A percentile compares a stretch with the other conserved stretches of the same genome.
Conservation (phyloP, 2,329 filamentous ascomycete species). For the Bisporella sp. region DNA sequence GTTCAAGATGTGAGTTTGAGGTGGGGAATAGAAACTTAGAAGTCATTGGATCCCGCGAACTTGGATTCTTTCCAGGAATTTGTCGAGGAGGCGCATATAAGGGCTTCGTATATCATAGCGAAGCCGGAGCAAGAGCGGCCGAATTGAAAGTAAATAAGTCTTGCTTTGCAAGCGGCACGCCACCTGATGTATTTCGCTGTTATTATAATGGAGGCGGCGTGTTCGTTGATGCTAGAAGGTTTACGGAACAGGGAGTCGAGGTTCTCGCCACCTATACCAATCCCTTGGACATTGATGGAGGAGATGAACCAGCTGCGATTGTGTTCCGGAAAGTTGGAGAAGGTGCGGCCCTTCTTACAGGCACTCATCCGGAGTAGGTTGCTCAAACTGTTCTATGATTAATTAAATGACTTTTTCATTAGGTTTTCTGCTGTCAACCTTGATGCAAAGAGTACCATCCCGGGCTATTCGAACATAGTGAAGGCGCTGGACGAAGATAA, state of each 20-base stretch:
- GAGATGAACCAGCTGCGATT: constrained; percentile 71
- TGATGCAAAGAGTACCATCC: constrained; percentile 55
- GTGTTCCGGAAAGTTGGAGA: constrained; percentile 79
- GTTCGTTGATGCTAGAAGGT: constrained; percentile 71
- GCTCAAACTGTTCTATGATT: not conserved
- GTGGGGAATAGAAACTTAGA: constrained; percentile 74
- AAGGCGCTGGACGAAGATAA: constrained; percentile 63
- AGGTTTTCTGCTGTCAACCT: constrained; percentile 83
- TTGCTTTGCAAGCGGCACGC: constrained; percentile 42
- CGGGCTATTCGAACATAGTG: constrained; percentile 65
- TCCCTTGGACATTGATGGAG: constrained; percentile 68
- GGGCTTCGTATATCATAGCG: constrained; percentile 86
- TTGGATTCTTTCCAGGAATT: constrained; percentile 80
- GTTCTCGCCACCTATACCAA: constrained; percentile 76
- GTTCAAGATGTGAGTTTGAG: constrained; percentile 80
- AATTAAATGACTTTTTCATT: constrained; percentile 8
- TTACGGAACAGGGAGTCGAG: constrained; percentile 60
- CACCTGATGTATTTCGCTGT: constrained; percentile 58
- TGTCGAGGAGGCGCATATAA: constrained; percentile 82
- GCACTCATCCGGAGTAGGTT: constrained; percentile 84
- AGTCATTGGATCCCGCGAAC: constrained; percentile 76
- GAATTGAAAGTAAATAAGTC: constrained; percentile 57
- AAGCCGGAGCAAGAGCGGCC: constrained; percentile 71
- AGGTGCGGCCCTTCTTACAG: constrained; percentile 72
- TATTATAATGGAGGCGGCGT: constrained; percentile 96